Evolutionary conservation across 2,329 filamentous ascomycete genomes (phyloP).

Genomic region (Alternaria arborescens): DNA sequence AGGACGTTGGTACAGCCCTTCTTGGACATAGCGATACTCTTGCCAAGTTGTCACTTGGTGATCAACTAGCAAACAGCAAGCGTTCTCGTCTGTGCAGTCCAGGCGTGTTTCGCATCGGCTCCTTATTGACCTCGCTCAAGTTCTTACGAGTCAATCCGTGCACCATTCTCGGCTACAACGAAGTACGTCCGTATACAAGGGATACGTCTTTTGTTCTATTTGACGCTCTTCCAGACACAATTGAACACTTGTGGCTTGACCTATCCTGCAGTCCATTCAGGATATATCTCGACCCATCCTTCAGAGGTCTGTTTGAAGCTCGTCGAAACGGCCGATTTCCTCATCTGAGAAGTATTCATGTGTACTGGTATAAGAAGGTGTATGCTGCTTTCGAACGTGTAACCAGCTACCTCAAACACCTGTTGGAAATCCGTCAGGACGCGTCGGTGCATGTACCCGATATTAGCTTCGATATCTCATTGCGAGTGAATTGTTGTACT

Average conservation of each 20-base stretch:
- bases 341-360: neutral
- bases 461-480: neutral
- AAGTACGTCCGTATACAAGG: neutral
- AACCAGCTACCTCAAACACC: neutral
- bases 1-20: neutral
- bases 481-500: neutral
- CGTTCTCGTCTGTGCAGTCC: accelerated
- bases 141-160: neutral
- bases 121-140: neutral
- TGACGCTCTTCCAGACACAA: neutral
- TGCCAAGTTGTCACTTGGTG: neutral
- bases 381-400: neutral
- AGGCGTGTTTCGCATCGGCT: neutral
- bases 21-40: neutral
- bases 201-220: neutral
- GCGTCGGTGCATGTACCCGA: neutral
- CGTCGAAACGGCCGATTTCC: neutral
- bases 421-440: neutral
- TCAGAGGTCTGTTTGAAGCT: neutral
- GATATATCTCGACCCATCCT: neutral
- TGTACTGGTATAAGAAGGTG: neutral
- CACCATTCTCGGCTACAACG: neutral
- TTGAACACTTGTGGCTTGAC: neutral
- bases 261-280: neutral
- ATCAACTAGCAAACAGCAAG: neutral